These are phyloP conservation scores for Aspergillus flavus DNA, from an alignment of 2,329 filamentous ascomycete genomes.

Conservation along the genomic window DNA sequence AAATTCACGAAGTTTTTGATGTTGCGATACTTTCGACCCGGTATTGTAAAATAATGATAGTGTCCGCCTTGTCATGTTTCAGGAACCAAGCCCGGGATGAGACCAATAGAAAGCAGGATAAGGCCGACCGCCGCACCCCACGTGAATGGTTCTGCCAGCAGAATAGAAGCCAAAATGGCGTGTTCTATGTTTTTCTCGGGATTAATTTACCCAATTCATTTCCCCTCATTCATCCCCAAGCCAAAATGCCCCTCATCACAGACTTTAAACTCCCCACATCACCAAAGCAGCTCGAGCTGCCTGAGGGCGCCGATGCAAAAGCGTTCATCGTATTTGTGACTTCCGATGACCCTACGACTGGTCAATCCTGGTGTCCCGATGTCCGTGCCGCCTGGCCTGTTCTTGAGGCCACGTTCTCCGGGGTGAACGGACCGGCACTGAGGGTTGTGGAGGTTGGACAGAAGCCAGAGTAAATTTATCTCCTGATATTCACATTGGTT, in stretches of 20 bases:
- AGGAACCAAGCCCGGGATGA: no score
- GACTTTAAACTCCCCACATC: conserved; percentile 25
- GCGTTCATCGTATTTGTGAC: conserved; percentile 43
- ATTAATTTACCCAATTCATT: neutral
- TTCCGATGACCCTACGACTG: conserved; percentile 38
- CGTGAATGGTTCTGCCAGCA: no score
- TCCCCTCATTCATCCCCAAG: neutral
- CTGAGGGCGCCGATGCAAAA: conserved; percentile 20
- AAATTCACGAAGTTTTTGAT: no score
- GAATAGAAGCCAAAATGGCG: neutral
- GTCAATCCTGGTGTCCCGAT: conserved; percentile 45
- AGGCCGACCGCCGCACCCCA: no score
- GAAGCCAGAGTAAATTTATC: conserved; percentile 33
- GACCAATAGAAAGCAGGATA: no score
- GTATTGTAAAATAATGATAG: no score
- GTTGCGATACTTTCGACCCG: no score
- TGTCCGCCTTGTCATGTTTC: no score
- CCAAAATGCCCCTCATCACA: conserved; percentile 32
- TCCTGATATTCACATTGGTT: neutral
- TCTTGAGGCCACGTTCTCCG: conserved; percentile 34
- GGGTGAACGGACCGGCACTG: conserved; percentile 25
- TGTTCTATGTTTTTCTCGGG: neutral
- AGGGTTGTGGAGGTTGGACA: conserved; percentile 41
- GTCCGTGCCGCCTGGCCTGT: conserved; percentile 41
- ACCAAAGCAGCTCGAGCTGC: conserved; percentile 30